Conservation (phyloP, 805 yeast species). For the Candida easanensis region DNA sequence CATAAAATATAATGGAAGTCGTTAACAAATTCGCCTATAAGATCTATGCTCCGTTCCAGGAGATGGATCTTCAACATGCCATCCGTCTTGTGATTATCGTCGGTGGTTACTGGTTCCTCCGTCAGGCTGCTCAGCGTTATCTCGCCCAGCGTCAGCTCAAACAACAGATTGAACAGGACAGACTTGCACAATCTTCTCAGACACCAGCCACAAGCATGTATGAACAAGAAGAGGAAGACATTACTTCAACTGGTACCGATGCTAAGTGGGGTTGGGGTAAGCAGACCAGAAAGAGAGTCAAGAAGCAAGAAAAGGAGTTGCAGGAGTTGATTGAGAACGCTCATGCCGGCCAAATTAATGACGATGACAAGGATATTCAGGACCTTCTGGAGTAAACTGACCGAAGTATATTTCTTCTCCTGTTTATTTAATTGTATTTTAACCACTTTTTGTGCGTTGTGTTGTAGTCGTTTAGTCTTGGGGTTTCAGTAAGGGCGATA, state of each 20-base stretch:
- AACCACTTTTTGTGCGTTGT: neutral
- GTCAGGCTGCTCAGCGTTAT: slow-evolving; percentile 55
- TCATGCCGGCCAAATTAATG: slow-evolving; percentile 43
- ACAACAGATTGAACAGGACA: slow-evolving; percentile 48
- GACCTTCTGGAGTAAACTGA: slow-evolving; percentile 54
- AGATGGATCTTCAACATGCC: slow-evolving; percentile 43
- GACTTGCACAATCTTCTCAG: slow-evolving; percentile 36
- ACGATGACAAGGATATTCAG: slow-evolving; percentile 70
- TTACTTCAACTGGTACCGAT: slow-evolving; percentile 38
- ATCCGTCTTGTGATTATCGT: slow-evolving; percentile 48
- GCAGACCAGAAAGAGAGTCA: slow-evolving; percentile 58
- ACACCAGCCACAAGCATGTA: slow-evolving; percentile 32
- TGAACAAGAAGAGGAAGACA: slow-evolving; percentile 34
- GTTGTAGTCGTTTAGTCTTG: too few species aligned
- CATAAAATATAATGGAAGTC: slow-evolving; percentile 7
- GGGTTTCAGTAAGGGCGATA: too few species aligned
- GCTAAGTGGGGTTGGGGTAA: slow-evolving; percentile 78
- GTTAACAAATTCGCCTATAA: slow-evolving; percentile 7
- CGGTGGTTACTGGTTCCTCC: slow-evolving; percentile 60
- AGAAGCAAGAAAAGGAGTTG: slow-evolving; percentile 51
- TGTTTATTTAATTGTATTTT: neutral
- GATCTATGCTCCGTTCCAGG: slow-evolving; percentile 13
- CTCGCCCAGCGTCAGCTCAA: slow-evolving; percentile 56
- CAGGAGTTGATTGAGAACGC: slow-evolving; percentile 47
- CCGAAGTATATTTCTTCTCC: neutral